phyloP scores from a whole-genome alignment of 2,329 filamentous ascomycete species.

The Aureobasidium mangrovei region DNA sequence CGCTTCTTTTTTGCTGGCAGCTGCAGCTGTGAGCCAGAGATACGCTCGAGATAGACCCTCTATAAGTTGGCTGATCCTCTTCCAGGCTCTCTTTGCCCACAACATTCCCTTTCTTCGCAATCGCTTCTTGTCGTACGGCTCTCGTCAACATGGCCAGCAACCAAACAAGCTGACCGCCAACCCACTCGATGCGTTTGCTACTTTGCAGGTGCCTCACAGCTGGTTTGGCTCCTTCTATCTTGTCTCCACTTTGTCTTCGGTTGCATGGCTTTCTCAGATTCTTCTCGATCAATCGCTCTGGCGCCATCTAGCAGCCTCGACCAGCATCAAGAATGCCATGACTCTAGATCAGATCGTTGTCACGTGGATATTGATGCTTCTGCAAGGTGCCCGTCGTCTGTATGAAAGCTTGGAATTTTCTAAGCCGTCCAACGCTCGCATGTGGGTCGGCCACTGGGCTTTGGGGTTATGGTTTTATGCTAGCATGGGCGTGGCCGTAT shows the following conservation, averaged over 20 bases:
- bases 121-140: slow-evolving; percentile 54
- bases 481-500: slow-evolving; percentile 63
- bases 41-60: background rate
- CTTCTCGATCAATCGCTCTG: slow-evolving; percentile 47
- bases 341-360: slow-evolving; percentile 53
- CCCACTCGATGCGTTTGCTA: slow-evolving; percentile 40
- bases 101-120: slow-evolving; percentile 41
- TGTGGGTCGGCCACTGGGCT: slow-evolving; percentile 80
- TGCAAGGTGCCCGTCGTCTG: slow-evolving; percentile 67
- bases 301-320: slow-evolving; percentile 32
- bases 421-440: slow-evolving; percentile 61
- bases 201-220: slow-evolving; percentile 65
- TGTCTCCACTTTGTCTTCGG: slow-evolving; percentile 57
- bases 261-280: slow-evolving; percentile 66
- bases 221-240: slow-evolving; percentile 90
- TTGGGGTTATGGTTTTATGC: slow-evolving; percentile 73
- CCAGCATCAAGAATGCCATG: slow-evolving; percentile 38
- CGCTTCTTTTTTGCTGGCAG: slow-evolving; percentile 13
- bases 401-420: slow-evolving; percentile 62
- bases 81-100: slow-evolving; percentile 43
- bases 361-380: slow-evolving; percentile 62
- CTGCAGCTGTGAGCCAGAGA: slow-evolving; percentile 13
- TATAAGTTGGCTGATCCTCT: slow-evolving; percentile 9
- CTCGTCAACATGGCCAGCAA: slow-evolving; percentile 31
- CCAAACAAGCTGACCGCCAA: background rate